Evolutionary conservation across 352 stramenopile species (phyloP).

Genomic region (Pythium brachiatum): DNA sequence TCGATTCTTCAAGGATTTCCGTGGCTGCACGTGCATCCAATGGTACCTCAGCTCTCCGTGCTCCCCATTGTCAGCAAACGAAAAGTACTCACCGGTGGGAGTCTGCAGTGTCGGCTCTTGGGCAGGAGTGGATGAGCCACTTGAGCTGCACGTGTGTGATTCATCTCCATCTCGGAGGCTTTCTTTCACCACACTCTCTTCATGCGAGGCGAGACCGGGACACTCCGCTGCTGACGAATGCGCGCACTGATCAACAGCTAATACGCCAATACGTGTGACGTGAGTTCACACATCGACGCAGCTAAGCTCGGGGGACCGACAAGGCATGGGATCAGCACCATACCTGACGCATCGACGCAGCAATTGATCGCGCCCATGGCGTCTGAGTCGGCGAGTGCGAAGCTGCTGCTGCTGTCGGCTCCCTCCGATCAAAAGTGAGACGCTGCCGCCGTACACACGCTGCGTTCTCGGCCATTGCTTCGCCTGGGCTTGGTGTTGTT

Average conservation of each 20-base stretch:
- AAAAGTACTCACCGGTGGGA: background rate
- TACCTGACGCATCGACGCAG: conserved; percentile 14
- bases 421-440: background rate
- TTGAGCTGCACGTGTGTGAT: background rate
- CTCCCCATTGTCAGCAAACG: background rate
- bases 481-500: background rate
- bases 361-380: conserved; percentile 23
- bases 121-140: background rate
- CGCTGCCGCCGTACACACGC: background rate
- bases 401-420: background rate
- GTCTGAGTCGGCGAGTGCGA: background rate
- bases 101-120: background rate
- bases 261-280: background rate
- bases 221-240: too few species aligned
- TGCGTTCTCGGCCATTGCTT: background rate
- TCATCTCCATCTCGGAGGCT: background rate
- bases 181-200: background rate
- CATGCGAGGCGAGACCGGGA: too few species aligned
- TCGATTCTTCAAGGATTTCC: background rate
- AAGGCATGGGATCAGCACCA: too few species aligned
- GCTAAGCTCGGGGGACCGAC: too few species aligned
- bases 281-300: too few species aligned
- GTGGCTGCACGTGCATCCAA: background rate
- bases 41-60: background rate
- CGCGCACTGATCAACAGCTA: conserved; percentile 5